Conservation (phyloP, 176 grass and related monocot species). For the Ensete ventricosum region DNA sequence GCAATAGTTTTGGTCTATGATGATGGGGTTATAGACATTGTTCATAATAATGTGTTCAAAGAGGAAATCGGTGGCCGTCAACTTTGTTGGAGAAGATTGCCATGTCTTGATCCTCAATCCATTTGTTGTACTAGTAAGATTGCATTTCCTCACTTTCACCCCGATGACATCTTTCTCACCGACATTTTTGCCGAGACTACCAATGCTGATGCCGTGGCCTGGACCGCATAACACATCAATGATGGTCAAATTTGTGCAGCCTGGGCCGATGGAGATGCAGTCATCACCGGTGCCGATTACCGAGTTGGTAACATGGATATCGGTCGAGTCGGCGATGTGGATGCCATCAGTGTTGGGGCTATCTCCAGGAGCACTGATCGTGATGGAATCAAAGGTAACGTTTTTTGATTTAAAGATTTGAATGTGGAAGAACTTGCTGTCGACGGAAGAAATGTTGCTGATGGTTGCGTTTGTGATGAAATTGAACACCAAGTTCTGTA, state of each 20-base stretch:
- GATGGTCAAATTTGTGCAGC: conserved; percentile 1
- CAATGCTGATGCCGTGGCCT: conserved; percentile 52
- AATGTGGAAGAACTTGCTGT: conserved; percentile 86
- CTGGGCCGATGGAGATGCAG: conserved; percentile 64
- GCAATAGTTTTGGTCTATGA: conserved; percentile 41
- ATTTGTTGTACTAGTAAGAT: conserved; percentile 37
- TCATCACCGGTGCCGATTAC: conserved; percentile 64
- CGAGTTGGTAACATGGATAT: conserved; percentile 35
- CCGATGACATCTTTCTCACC: conserved; percentile 63
- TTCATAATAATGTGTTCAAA: conserved; percentile 61
- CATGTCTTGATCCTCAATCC: conserved; percentile 74
- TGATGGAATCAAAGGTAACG: conserved; percentile 35
- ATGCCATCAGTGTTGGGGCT: conserved; percentile 88
- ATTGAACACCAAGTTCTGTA: neutral
- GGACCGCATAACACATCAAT: conserved; percentile 27
- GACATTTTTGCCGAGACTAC: conserved; percentile 52
- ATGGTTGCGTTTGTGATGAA: conserved; percentile 17
- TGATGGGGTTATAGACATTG: conserved; percentile 53
- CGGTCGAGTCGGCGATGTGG: conserved; percentile 51
- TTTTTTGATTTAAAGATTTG: conserved; percentile 35
- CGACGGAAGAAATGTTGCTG: conserved; percentile 21
- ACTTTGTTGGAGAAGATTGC: conserved; percentile 26
- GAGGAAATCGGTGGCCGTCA: conserved; percentile 30
- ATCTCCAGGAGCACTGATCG: conserved; percentile 33
- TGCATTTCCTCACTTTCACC: conserved; percentile 32